Evolutionary conservation across 2,329 filamentous ascomycete genomes (phyloP).

Genomic region (Fusarium proliferatum): DNA sequence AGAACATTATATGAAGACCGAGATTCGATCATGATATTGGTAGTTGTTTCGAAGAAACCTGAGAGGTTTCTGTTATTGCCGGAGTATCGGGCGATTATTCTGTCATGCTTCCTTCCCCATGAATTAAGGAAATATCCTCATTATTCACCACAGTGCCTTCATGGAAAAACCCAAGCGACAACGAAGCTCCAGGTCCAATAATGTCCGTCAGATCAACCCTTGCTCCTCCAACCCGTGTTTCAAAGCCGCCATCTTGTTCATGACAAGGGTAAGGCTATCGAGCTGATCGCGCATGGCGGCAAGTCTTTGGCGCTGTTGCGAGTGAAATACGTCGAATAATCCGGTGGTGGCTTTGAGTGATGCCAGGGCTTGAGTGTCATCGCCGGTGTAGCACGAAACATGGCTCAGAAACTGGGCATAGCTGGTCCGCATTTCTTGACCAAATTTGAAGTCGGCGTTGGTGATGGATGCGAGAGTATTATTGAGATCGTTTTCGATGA

Average conservation of each 20-base stretch:
- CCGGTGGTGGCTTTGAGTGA: not conserved
- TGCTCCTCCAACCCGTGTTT: slow-evolving; percentile 2
- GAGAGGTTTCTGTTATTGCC: not conserved
- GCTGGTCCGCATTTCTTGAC: not conserved
- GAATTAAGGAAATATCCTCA: not conserved
- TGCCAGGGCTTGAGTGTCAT: not conserved
- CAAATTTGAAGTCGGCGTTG: not conserved
- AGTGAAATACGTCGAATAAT: not conserved
- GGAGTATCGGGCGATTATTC: not conserved
- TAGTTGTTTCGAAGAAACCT: not conserved
- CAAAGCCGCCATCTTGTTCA: not conserved
- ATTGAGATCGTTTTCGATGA: not conserved
- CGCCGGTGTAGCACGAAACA: not conserved
- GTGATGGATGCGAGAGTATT: not conserved
- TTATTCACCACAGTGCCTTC: too few relatives aligned
- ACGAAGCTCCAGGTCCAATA: too few relatives aligned
- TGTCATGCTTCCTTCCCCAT: not conserved
- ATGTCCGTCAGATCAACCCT: not conserved
- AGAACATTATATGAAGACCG: not conserved
- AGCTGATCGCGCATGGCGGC: not conserved
- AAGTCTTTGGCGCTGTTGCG: not conserved
- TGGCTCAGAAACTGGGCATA: not conserved
- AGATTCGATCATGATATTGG: not conserved
- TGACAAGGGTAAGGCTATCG: not conserved
- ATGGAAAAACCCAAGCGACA: not conserved